Base-by-base conservation (phyloP, 805 yeast species). In the Pichia nanzhaoensis region DNA sequence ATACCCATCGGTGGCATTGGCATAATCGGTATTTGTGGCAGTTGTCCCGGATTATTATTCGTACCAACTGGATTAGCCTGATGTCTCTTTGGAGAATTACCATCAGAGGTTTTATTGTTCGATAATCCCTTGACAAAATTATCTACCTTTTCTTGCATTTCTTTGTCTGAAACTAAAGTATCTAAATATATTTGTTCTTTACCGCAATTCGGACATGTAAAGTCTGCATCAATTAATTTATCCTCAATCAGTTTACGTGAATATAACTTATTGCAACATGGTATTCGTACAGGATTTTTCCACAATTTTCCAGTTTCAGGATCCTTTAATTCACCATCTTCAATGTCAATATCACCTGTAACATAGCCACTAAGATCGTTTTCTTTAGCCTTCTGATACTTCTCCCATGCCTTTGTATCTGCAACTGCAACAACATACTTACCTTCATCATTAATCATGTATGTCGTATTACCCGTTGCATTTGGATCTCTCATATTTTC, bases 371-470 rank as follows among this genome's bases (percentile, higher is more conserved):
- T 41, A 4, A 37, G 41, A 12, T 50, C 55, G 14, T 48, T 53
- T 33, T 62, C 73, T 59, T 55, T 80, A 70, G 80, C 82, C 51
- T 85, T 80, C 60, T 89, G 96, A 59, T 79, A 90, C 39, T 75
- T 79, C 44, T 81, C 80, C 99, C 99, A 91, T 0, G 96, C 83
- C 56, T 81, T 82, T 35, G 80, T 77, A 66, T 93, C 99, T 0
- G 98, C 98, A 49, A 90, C 80, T n/a, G 95, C 96, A 40, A 88
- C 84, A 4, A 93, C 99, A 61, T 85, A 93, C 56, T 90, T 86
- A 41, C 99, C 99, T 31, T 88, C 93, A 42, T 90, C 98, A 28
- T 89, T 89, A 54, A 93, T 79, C 84, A 93, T 78, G 47, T 83
- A 84, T 8, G 45, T 28, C 6, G 48, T 45, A 16, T 34, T 41